Evolutionary conservation across 192 early-diverging fungal genomes (phyloP).

Genomic region (Phlyctochytrium arcticum): DNA sequence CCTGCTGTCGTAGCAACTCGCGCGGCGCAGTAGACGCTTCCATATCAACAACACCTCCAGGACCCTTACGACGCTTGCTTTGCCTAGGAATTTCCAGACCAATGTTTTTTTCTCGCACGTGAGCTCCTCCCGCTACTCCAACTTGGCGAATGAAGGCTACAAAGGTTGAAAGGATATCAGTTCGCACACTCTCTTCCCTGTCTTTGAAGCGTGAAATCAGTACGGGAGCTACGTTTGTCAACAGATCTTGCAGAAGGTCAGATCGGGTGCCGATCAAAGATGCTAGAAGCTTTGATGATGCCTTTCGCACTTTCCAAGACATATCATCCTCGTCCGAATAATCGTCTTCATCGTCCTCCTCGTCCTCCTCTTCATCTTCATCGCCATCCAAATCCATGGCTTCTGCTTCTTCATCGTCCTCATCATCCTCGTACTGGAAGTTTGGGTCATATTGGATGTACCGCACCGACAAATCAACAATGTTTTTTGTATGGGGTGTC

Average conservation of each 20-base stretch:
- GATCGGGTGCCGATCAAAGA: constrained; percentile 66
- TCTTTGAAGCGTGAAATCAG: constrained; percentile 78
- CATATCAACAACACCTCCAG: constrained; percentile 28
- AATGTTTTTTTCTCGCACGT: background rate
- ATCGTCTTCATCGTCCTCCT: constrained; percentile 57
- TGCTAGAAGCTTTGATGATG: constrained; percentile 67
- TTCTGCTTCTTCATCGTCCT: constrained; percentile 64
- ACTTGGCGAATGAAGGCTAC: constrained; percentile 56
- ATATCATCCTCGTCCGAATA: constrained; percentile 90
- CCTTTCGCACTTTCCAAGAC: constrained; percentile 86
- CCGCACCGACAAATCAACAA: constrained; percentile 57
- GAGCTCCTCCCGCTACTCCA: constrained; percentile 20
- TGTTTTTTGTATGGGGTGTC: constrained; percentile 51
- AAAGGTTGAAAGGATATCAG: constrained; percentile 74
- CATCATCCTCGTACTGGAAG: constrained; percentile 71
- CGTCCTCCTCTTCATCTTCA: constrained; percentile 58
- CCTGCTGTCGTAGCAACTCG: constrained; percentile 51
- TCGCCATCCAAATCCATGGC: constrained; percentile 47
- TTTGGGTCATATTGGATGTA: constrained; percentile 84
- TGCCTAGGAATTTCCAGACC: too few species aligned
- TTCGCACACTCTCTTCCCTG: constrained; percentile 77
- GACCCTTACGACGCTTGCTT: constrained; percentile 45
- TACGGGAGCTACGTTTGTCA: constrained; percentile 63
- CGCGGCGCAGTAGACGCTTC: constrained; percentile 33
- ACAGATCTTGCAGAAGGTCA: constrained; percentile 61